Evolutionary conservation across 805 yeast species (phyloP).

Genomic region (Saturnispora gosingensis): DNA sequence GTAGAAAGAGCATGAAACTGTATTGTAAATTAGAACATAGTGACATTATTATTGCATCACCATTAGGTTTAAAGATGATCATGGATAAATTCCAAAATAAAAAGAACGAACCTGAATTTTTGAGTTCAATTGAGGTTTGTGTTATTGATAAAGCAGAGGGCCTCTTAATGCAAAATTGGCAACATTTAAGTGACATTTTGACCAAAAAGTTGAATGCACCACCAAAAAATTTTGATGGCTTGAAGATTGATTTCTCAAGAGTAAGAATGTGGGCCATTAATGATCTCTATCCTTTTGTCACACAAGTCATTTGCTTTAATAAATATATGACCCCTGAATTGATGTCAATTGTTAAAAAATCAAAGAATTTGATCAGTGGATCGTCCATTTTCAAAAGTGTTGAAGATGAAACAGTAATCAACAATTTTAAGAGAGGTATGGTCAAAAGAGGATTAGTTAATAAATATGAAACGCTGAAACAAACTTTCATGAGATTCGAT

Average conservation of each 20-base stretch:
- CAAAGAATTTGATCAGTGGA: constrained; percentile 42
- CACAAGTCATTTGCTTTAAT: constrained; percentile 75
- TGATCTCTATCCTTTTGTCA: constrained; percentile 59
- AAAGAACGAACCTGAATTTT: constrained; percentile 37
- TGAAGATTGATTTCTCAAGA: constrained; percentile 79
- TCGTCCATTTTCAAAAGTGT: constrained; percentile 45
- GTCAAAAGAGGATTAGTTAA: constrained; percentile 24
- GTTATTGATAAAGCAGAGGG: constrained; percentile 80
- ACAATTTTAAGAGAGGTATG: constrained; percentile 42
- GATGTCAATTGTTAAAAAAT: constrained; percentile 45
- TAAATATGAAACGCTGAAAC: constrained; percentile 43
- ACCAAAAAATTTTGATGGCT: constrained; percentile 55
- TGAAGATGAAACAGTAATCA: constrained; percentile 36
- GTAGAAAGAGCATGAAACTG: constrained; percentile 77
- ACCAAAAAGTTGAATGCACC: constrained; percentile 57
- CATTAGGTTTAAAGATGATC: constrained; percentile 77
- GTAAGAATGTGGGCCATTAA: constrained; percentile 89
- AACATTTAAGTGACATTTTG: constrained; percentile 60
- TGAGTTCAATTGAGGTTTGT: constrained; percentile 79
- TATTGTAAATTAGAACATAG: constrained; percentile 78
- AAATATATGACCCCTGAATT: constrained; percentile 75
- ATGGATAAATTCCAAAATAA: constrained; percentile 36
- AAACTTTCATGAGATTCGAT: constrained; percentile 65
- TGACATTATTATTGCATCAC: constrained; percentile 84
- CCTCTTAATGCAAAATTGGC: constrained; percentile 88